Conservation (phyloP, 345 rosid genomes). For the Physaria fendleri region DNA sequence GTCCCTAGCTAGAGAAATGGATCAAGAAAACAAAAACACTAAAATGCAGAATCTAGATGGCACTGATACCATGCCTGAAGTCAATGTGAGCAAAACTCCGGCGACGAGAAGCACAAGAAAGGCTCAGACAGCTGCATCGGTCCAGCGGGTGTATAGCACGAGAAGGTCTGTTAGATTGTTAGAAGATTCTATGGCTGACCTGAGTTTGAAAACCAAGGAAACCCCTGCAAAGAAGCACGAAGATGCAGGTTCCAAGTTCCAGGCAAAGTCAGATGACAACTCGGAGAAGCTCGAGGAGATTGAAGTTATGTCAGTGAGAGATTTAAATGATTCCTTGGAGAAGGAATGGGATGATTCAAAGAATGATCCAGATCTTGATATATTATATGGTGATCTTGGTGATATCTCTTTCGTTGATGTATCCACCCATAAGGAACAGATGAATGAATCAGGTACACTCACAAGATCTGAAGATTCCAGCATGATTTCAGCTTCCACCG, state of each 20-base stretch:
- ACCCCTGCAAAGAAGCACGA: slow-evolving; percentile 16
- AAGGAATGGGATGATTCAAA: slow-evolving; percentile 26
- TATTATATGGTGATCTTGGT: slow-evolving; percentile 26
- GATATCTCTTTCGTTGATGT: slow-evolving; percentile 29
- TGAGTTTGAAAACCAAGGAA: slow-evolving; percentile 46
- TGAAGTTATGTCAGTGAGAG: slow-evolving; percentile 22
- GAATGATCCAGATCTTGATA: slow-evolving; percentile 23
- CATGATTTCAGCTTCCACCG: not conserved
- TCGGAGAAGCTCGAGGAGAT: slow-evolving; percentile 12
- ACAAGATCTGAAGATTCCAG: slow-evolving; percentile 15
- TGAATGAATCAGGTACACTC: slow-evolving; percentile 11
- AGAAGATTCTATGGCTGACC: slow-evolving; percentile 49
- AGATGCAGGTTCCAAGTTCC: slow-evolving; percentile 23
- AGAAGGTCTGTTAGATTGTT: slow-evolving; percentile 65
- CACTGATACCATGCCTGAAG: slow-evolving; percentile 6
- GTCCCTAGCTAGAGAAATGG: slow-evolving; percentile 30
- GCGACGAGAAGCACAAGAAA: slow-evolving; percentile 28
- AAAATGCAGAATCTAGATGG: slow-evolving; percentile 28
- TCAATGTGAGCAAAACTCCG: slow-evolving; percentile 24
- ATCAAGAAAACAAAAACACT: slow-evolving; percentile 35
- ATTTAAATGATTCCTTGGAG: slow-evolving; percentile 25
- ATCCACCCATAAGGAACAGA: not conserved
- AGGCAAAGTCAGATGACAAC: slow-evolving; percentile 9
- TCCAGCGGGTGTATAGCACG: slow-evolving; percentile 47
- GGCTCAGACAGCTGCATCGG: slow-evolving; percentile 28